Evolutionary conservation across 306 rosid species (phyloP).

Genomic region (Potentilla sterilis): DNA sequence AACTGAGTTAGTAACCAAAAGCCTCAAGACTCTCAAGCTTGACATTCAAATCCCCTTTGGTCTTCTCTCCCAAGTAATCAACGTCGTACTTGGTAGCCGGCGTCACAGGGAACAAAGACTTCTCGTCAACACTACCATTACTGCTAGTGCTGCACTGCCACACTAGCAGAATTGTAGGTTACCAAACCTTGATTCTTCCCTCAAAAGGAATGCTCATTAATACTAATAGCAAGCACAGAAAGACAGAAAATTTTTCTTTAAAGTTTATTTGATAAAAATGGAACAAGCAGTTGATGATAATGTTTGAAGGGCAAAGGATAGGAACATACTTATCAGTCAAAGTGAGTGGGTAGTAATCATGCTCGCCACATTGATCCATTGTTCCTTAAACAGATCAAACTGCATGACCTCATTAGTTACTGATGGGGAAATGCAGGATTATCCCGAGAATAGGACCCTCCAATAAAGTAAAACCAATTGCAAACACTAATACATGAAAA

Average conservation of each 20-base stretch:
- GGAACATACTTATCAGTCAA: conserved; percentile 34
- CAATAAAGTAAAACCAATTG: conserved; percentile 19
- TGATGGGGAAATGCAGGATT: conserved; percentile 15
- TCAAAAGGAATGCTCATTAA: neutral
- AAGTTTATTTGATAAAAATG: neutral
- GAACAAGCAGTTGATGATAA: neutral
- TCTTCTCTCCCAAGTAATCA: conserved; percentile 90
- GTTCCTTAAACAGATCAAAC: conserved; percentile 33
- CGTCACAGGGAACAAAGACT: conserved; percentile 63
- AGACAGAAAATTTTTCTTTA: neutral
- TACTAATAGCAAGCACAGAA: neutral
- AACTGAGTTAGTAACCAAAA: conserved; percentile 47
- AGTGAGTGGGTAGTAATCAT: conserved; percentile 33
- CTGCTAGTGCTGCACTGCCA: conserved; percentile 16
- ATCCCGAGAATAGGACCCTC: conserved; percentile 24
- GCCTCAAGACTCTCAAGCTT: conserved; percentile 67
- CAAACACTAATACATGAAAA: conserved; percentile 29
- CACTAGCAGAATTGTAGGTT: neutral
- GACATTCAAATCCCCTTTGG: conserved; percentile 92
- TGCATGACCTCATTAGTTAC: conserved; percentile 23
- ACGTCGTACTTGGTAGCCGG: conserved; percentile 62
- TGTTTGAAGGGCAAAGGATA: neutral
- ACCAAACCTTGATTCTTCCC: neutral
- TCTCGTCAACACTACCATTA: conserved; percentile 37
- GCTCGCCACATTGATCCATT: conserved; percentile 31